Percentiles rank a stretch among this genome's conserved stretches.
phyloP scores from a whole-genome alignment of 345 rosid genomes.

The Capsella bursapastoris region DNA sequence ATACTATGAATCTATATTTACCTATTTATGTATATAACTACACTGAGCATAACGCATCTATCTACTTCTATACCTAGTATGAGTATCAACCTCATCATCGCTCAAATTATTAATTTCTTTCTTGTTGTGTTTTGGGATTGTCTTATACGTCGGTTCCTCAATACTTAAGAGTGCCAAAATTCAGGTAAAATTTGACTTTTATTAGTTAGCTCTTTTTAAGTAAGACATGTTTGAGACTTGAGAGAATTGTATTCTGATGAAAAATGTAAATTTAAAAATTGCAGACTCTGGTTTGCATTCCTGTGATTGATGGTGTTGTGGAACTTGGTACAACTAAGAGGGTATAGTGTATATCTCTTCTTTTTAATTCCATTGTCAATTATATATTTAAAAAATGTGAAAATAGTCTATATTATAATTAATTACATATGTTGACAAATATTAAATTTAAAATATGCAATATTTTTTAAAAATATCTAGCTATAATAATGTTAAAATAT shows the following conservation, averaged over 20 bases:
- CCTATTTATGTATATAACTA: not conserved
- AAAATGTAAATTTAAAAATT: conserved; percentile 4
- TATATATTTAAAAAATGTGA: not conserved
- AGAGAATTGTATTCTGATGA: conserved; percentile 15
- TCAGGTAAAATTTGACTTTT: conserved; percentile 7
- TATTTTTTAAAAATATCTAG: not conserved
- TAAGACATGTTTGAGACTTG: not conserved
- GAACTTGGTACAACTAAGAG: conserved; percentile 81
- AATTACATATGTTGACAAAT: not conserved
- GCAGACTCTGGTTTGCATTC: conserved; percentile 95
- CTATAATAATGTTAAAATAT: not conserved
- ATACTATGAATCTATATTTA: conserved; percentile 8
- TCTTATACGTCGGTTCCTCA: conserved; percentile 7
- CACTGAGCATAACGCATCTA: not conserved
- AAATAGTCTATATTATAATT: not conserved
- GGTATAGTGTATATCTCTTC: conserved; percentile 44
- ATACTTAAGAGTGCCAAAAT: conserved; percentile 41
- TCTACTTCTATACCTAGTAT: not conserved
- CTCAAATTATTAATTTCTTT: not conserved
- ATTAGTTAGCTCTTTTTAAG: not conserved
- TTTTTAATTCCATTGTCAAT: not conserved
- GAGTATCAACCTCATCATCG: too few relatives aligned
- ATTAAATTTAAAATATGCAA: not conserved
- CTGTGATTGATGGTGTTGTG: conserved; percentile 85
- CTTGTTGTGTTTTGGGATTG: not conserved